Conservation (phyloP, 306 rosid genomes). For the Vigna trinervia region DNA sequence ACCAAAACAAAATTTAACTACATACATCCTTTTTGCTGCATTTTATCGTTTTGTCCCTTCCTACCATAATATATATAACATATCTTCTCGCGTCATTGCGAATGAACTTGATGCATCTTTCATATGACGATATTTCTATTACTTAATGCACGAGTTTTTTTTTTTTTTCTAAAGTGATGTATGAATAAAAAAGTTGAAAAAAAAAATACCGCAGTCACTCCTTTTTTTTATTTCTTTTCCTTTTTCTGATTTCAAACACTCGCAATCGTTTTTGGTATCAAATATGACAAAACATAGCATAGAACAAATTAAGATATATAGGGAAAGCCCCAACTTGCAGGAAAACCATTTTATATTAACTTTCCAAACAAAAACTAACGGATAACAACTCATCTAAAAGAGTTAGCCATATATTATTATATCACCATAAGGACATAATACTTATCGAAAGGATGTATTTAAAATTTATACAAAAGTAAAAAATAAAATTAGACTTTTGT, state of each 20-base stretch:
- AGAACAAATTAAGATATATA: not conserved
- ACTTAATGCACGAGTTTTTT: not conserved
- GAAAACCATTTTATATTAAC: too few relatives aligned
- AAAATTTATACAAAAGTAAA: too few relatives aligned
- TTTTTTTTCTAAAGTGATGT: not conserved
- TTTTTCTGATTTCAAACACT: not conserved
- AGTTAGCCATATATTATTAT: too few relatives aligned
- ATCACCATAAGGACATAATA: too few relatives aligned
- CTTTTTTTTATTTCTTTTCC: not conserved
- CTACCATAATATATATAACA: not conserved
- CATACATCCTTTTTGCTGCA: not conserved
- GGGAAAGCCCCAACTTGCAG: not conserved
- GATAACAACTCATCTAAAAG: not conserved
- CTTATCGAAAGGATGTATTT: too few relatives aligned
- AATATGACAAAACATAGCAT: not conserved
- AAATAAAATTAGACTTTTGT: too few relatives aligned
- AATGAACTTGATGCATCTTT: not conserved
- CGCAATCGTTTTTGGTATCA: not conserved
- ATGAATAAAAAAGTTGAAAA: not conserved
- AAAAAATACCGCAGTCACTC: not conserved
- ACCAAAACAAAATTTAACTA: not conserved
- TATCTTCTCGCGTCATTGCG: not conserved
- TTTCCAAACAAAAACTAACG: not conserved
- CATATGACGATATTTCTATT: not conserved
- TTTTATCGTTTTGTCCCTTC: not conserved